Percentiles rank a stretch among this genome's conserved stretches.
Evolutionary conservation across 164 flowering plant genomes (phyloP).

Genomic region (Vitis labrusca): DNA sequence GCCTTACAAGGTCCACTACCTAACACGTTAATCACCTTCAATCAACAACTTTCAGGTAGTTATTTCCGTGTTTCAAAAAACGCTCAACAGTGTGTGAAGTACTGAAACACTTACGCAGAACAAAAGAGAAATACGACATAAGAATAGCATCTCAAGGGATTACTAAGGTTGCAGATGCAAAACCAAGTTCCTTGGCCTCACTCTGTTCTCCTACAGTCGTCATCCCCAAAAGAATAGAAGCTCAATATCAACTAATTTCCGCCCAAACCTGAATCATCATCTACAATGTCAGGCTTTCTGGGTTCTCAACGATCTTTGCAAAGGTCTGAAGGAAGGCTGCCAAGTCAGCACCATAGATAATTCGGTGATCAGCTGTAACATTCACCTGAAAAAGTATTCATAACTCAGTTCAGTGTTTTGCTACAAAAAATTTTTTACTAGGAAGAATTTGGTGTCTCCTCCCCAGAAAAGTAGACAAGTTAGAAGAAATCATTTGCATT

Average conservation of each 20-base stretch:
- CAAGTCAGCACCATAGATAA: constrained; percentile 89
- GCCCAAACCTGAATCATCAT: constrained; percentile 1
- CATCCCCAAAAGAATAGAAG: constrained; percentile 5
- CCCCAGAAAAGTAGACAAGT: too few species aligned
- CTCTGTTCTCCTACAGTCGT: background rate
- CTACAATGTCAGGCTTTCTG: constrained; percentile 84
- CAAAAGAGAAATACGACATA: constrained; percentile 7
- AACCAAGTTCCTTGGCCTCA: background rate
- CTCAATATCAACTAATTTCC: background rate
- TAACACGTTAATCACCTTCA: background rate
- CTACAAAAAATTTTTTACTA: background rate
- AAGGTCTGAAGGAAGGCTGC: constrained; percentile 92
- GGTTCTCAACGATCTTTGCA: constrained; percentile 80
- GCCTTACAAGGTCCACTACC: too few species aligned
- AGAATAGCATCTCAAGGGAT: background rate
- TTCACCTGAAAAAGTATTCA: constrained; percentile 62
- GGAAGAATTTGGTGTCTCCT: too few species aligned
- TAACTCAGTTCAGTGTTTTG: background rate
- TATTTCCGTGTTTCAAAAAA: constrained; percentile 3
- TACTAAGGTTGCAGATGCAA: background rate
- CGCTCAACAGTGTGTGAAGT: background rate
- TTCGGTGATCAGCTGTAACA: constrained; percentile 91
- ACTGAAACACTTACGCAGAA: background rate
- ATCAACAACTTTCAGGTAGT: background rate
- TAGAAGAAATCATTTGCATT: too few species aligned